phyloP scores from a whole-genome alignment of 495 filamentous ascomycete species.

The Eremomyces bilateralis region DNA sequence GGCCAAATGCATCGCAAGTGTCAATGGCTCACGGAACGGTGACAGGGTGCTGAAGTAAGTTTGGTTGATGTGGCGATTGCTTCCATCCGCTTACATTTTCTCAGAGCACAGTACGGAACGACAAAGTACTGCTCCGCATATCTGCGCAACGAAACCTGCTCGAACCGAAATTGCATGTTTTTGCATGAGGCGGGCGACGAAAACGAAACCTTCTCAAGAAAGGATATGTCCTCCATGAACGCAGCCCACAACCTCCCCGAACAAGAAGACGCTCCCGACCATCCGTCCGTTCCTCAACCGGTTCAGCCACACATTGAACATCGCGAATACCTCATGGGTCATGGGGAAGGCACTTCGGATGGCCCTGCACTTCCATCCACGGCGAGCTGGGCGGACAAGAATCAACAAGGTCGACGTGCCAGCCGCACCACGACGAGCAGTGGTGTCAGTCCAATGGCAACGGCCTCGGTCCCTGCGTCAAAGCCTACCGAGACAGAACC shows the following conservation, averaged over 20 bases:
- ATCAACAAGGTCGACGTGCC: slow-evolving; percentile 42
- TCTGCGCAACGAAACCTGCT: slow-evolving; percentile 77
- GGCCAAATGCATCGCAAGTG: slow-evolving; percentile 65
- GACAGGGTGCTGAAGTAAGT: slow-evolving; percentile 52
- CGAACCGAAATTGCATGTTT: slow-evolving; percentile 92
- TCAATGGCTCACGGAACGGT: slow-evolving; percentile 80
- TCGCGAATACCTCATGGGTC: slow-evolving; percentile 52
- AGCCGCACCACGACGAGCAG: slow-evolving; percentile 63
- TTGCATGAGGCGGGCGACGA: slow-evolving; percentile 93
- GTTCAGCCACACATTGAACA: slow-evolving; percentile 26
- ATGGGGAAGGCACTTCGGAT: slow-evolving; percentile 31
- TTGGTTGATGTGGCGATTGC: slow-evolving; percentile 2
- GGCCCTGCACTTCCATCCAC: slow-evolving; percentile 75
- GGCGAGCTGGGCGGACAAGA: slow-evolving; percentile 75
- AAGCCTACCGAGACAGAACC: too few species aligned
- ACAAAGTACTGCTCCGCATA: slow-evolving; percentile 99
- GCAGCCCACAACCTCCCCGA: slow-evolving; percentile 47
- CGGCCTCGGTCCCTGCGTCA: slow-evolving; percentile 23
- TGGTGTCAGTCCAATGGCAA: slow-evolving; percentile 57
- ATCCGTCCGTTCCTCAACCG: slow-evolving; percentile 29
- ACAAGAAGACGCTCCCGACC: slow-evolving; percentile 16
- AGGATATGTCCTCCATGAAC: slow-evolving; percentile 93
- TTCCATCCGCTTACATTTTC: slow-evolving; percentile 12
- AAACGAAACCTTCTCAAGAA: slow-evolving; percentile 85
- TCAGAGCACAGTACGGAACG: slow-evolving; percentile 80